Base-by-base conservation (phyloP, 306 rosid species). In the Quercus variabilis region DNA sequence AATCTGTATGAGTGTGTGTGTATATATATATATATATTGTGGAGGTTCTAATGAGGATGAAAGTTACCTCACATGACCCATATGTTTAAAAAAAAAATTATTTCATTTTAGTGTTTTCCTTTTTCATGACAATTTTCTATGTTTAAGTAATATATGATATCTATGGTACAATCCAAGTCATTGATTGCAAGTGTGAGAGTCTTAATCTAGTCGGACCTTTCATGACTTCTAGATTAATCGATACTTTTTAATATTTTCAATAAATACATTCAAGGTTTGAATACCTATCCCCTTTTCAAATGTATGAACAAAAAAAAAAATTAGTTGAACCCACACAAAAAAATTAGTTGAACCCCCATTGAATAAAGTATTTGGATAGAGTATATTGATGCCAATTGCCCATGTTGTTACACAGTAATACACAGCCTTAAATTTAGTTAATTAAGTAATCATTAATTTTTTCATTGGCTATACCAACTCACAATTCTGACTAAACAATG, bases 381-480 rank as follows among this genome's bases (percentile, higher is more conserved):
- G 46, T 4, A 65, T 31, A 49, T 49, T 72, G 51, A 72, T 72
- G 46, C 57, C 41, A 6, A 12, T 26, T 26, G 15, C 15, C 69
- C 69, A 63, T 17, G 11, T 1, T 46, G 1, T 20, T 19, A 7
- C 17, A 51, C 56, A 13, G 0, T 46, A 1, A 6, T 19, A 7
- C 17, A 51, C 56, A 13, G n/a, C 31, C 31, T 49, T 74, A 73
- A 73, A 67, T 71, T 73, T 68, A 35, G 35, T 64, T 30, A 35
- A 67, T 64, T 30, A 64, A 75, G 67, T 82, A 71, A 78, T 57
- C 78, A 41, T 75, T 35, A 60, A 30, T 70, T 73, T 33, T 76
- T 82, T 74, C 55, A 43, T 63, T 81, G 75, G 38, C 33, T 57
- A 56, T 78, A 79, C 85, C 89, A 85, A 79, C 81, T 85, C 86